Base-by-base conservation (phyloP, 2,329 filamentous ascomycete genomes). In the Raffaelea deltoideospora region DNA sequence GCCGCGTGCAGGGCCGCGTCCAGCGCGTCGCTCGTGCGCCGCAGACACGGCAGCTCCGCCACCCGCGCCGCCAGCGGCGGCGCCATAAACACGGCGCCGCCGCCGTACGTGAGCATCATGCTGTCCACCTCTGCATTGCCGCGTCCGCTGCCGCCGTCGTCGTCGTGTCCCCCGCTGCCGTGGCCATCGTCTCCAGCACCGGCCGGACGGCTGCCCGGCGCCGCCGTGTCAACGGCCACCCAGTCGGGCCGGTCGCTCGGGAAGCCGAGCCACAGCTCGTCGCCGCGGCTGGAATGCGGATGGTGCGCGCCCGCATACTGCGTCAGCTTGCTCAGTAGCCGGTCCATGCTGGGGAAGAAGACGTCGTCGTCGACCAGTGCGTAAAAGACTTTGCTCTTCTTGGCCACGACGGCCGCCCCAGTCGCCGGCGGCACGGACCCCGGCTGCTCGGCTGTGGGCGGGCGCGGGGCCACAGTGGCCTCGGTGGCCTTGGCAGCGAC, bases 341-440 rank as follows among this genome's bases (percentile, higher is more conserved):
- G 50, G 1, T 50, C 47, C 23, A 65, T 45, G 27, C 57, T 58
- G 1, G 63, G 62, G 33, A 67, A 54, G 45, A 67, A 67, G 34
- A 64, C 50, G 37, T 60, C 56, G 42, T 66, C 62, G 23, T 67
- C 64, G 2, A 67, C 43, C 1, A 67, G 49, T 1, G 54, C 62
- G 27, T 59, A 57, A 51, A 59, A 65, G 15, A n/a, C n/a, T n/a
- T 14, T 18, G 32, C 36, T 31, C 18, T 7, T 22, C 15, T 11
- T 13, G 22, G 15, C 3, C 14, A 24, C 33, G 33, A 11, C 24
- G 9, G 13, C 33, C 18, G 3, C 24, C 34, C n/a, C 11, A 10
- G 28, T 11, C n/a, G n/a, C 28, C 15, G 28, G n/a, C n/a, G n/a
- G n/a, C n/a, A n/a, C n/a, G n/a, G n/a, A n/a, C n/a, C n/a, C n/a